These are phyloP conservation scores for Physcia stellaris DNA, from an alignment of 495 filamentous ascomycete species.

Conservation along the genomic window DNA sequence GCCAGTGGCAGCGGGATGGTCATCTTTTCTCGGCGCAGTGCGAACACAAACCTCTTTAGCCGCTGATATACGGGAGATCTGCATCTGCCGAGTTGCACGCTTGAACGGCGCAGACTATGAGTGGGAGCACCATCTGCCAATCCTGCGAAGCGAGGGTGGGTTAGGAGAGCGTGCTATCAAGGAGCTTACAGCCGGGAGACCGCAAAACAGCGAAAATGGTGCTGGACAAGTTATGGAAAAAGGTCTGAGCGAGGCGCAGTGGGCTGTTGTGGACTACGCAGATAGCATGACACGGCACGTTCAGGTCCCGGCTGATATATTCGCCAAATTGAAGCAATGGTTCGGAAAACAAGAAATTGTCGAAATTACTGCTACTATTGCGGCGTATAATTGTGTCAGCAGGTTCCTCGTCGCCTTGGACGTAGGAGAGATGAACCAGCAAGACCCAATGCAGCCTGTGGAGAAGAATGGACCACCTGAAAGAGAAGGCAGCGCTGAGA, in stretches of 20 bases:
- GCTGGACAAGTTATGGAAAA: slow-evolving; percentile 22
- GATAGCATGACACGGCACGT: slow-evolving; percentile 64
- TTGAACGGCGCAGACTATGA: slow-evolving; percentile 65
- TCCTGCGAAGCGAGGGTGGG: slow-evolving; percentile 31
- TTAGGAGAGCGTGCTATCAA: slow-evolving; percentile 6
- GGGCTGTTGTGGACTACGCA: slow-evolving; percentile 52
- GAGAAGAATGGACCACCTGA: too few species aligned
- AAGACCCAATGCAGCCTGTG: too few species aligned
- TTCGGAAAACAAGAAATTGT: slow-evolving; percentile 60
- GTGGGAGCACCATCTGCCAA: slow-evolving; percentile 62
- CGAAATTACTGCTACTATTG: slow-evolving; percentile 65
- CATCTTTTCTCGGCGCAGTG: slow-evolving; percentile 62
- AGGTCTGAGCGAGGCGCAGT: slow-evolving; percentile 42
- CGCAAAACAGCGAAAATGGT: slow-evolving; percentile 4
- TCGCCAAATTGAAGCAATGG: slow-evolving; percentile 38
- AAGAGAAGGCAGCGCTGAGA: too few species aligned
- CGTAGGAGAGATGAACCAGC: slow-evolving; percentile 56
- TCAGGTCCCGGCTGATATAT: slow-evolving; percentile 47
- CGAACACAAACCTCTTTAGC: slow-evolving; percentile 49
- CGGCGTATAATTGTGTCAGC: slow-evolving; percentile 80
- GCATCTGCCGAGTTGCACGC: slow-evolving; percentile 62
- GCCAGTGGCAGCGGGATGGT: slow-evolving; percentile 65
- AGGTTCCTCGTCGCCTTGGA: slow-evolving; percentile 74
- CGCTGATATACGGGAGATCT: slow-evolving; percentile 50
- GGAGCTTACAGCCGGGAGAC: slow-evolving; percentile 5